phyloP scores from a whole-genome alignment of 2,329 filamentous ascomycete species.

The Colletotrichum orbiculare region DNA sequence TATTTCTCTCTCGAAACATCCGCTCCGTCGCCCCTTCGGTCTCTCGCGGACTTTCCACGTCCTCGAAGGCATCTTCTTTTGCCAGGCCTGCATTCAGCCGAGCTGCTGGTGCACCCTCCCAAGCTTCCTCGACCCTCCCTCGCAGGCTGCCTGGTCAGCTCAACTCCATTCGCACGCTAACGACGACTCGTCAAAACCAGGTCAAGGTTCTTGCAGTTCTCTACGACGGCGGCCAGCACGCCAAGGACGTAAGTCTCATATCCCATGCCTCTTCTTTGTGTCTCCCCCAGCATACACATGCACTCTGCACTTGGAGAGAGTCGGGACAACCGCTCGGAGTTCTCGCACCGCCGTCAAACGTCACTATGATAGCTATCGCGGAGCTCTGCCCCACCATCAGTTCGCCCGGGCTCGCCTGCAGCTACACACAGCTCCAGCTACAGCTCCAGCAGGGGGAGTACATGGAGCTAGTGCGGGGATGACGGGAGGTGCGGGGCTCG shows the following conservation, averaged over 20 bases:
- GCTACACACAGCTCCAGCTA: not conserved
- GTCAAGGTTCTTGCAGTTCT: conserved; percentile 95
- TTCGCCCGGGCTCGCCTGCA: conserved; percentile 11
- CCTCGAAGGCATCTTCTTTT: conserved; percentile 39
- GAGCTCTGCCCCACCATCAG: conserved; percentile 31
- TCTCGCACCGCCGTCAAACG: conserved; percentile 9
- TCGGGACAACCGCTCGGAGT: not conserved
- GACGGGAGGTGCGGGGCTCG: conserved; percentile 36
- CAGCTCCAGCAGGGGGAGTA: no score
- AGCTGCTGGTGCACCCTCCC: conserved; percentile 30
- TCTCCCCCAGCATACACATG: not conserved
- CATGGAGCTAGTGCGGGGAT: conserved; percentile 32
- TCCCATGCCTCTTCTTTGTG: not conserved
- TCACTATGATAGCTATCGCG: conserved; percentile 30
- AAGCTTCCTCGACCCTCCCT: conserved; percentile 49
- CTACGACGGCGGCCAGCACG: conserved; percentile 92
- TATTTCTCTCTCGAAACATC: conserved; percentile 45
- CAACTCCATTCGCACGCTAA: conserved; percentile 70
- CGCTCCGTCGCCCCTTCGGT: conserved; percentile 40
- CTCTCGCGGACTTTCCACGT: conserved; percentile 42
- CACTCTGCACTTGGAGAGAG: not conserved
- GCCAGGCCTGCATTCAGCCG: conserved; percentile 35
- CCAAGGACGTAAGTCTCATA: conserved; percentile 74
- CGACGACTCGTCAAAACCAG: conserved; percentile 62
- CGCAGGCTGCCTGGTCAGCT: conserved; percentile 48